phyloP scores from a whole-genome alignment of 148 eudicot genomes.

The Polygonum maritimum region DNA sequence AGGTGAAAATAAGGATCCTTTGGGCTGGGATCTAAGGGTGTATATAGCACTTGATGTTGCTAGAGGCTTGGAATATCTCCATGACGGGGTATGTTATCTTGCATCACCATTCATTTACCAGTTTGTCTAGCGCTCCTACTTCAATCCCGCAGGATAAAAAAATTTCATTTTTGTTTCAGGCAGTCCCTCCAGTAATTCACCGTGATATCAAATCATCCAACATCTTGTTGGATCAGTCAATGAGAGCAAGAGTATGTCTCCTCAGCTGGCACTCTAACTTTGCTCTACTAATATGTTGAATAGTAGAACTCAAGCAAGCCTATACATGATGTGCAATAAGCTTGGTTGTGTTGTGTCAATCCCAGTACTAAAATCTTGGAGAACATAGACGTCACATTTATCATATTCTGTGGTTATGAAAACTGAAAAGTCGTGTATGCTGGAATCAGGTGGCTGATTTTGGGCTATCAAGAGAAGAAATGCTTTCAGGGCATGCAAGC shows the following conservation, averaged over 20 bases:
- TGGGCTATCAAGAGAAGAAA: slow-evolving; percentile 94
- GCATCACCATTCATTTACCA: not conserved
- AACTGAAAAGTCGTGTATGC: not conserved
- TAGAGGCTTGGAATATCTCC: slow-evolving; percentile 95
- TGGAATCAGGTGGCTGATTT: slow-evolving; percentile 79
- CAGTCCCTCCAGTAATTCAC: slow-evolving; percentile 91
- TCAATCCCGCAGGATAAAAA: not conserved
- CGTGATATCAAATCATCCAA: slow-evolving; percentile 96
- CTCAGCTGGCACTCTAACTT: not conserved
- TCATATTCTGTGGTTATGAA: not conserved
- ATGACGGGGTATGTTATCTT: slow-evolving; percentile 63
- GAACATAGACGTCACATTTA: not conserved
- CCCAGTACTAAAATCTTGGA: not conserved
- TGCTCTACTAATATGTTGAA: not conserved
- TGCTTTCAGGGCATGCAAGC: slow-evolving; percentile 48
- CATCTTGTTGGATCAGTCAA: slow-evolving; percentile 90
- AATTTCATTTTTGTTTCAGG: slow-evolving; percentile 35
- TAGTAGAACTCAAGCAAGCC: not conserved
- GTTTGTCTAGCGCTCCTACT: not conserved
- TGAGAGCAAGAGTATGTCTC: slow-evolving; percentile 85
- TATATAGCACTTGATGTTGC: slow-evolving; percentile 88
- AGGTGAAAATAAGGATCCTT: slow-evolving; percentile 63
- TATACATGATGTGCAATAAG: not conserved
- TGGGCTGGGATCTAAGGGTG: slow-evolving; percentile 76
- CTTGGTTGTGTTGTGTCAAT: not conserved